Evolutionary conservation across 108 stramenopile genomes (phyloP), one percentile per base, ranked within the genome.

Genomic region (Cyclotella atomus): DNA sequence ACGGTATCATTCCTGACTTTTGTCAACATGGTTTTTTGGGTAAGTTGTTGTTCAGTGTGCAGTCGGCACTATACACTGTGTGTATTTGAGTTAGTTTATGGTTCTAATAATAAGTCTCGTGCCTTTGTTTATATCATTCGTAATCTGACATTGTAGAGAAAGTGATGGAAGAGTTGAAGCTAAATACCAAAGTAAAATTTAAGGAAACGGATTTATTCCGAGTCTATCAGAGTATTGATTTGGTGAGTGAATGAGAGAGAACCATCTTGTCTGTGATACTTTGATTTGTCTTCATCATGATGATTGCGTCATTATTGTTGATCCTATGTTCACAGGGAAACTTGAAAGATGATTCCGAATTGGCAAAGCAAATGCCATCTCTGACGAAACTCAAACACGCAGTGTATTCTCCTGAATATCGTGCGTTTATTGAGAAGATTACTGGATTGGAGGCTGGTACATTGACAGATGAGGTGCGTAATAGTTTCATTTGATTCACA

Each of bases 191-290:
- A 76, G 96, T 96, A 10, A 97, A 91, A 41, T 97, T 97, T 77
- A 98, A 98, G 71, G 98, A 98, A 69, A 92, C 92, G 16, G 98
- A 98, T 83, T 70, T 98, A 8, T 98, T 97, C 73, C 93, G 96
- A 34, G 89, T 98, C 33, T 97, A 95, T 61, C 95, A 96, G 71
- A 81, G 83, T 36, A 88, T 94, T 49, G 93, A 96, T 73, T 68
- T 96, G 64, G 93, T 87, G 59, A 90, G 89, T 27, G 14, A 15
- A 21, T n/a, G 19, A 6, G 36, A 36, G n/a, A n/a, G n/a, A n/a
- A n/a, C n/a, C n/a, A n/a, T n/a, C n/a, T n/a, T n/a, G n/a, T n/a
- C n/a, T n/a, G n/a, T n/a, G n/a, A n/a, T n/a, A n/a, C n/a, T n/a
- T n/a, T 20, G 36, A 56, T 56, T 20, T 10, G 34, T 43, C 69